A percentile compares a stretch with the other conserved stretches of the same genome.
These are phyloP conservation scores for Mycena galericulata DNA, from an alignment of 768 basidiomycete species.

Conservation along the genomic window DNA sequence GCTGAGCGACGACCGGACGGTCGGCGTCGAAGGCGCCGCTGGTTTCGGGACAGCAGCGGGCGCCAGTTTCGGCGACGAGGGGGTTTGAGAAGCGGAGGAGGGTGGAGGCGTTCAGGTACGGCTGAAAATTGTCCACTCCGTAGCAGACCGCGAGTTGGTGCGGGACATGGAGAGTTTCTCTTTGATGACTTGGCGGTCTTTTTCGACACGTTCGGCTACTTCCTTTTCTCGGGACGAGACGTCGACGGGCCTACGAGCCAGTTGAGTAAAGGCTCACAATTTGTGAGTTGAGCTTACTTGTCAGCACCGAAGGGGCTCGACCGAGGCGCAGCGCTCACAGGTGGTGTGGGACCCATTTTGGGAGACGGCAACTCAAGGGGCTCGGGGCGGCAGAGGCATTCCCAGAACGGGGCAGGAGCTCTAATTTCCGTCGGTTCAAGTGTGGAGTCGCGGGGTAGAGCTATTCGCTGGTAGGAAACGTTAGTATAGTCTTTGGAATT, in stretches of 20 bases:
- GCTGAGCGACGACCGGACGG: constrained; percentile 79
- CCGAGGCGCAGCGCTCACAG: constrained; percentile 53
- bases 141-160: constrained; percentile 61
- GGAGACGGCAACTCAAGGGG: constrained; percentile 85
- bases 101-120: constrained; percentile 49
- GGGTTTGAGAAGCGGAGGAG: constrained; percentile 38
- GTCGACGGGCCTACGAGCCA: constrained; percentile 81
- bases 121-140: constrained; percentile 55
- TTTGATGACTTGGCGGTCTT: constrained; percentile 70
- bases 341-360: constrained; percentile 66
- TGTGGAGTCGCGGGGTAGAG: constrained; percentile 90
- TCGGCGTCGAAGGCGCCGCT: constrained; percentile 54
- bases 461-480: constrained; percentile 60
- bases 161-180: constrained; percentile 66
- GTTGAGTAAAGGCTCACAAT: constrained; percentile 1
- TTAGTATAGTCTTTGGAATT: constrained; percentile 19
- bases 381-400: constrained; percentile 75
- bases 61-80: constrained; percentile 42
- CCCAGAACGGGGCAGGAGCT: constrained; percentile 85
- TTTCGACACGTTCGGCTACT: constrained; percentile 77
- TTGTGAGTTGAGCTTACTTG: constrained; percentile 59
- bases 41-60: constrained; percentile 43
- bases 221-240: constrained; percentile 80
- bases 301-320: constrained; percentile 92
- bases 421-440: constrained; percentile 81